Evolutionary conservation across 768 basidiomycete species (phyloP).

Genomic region (Cystofilobasidium ferigula): DNA sequence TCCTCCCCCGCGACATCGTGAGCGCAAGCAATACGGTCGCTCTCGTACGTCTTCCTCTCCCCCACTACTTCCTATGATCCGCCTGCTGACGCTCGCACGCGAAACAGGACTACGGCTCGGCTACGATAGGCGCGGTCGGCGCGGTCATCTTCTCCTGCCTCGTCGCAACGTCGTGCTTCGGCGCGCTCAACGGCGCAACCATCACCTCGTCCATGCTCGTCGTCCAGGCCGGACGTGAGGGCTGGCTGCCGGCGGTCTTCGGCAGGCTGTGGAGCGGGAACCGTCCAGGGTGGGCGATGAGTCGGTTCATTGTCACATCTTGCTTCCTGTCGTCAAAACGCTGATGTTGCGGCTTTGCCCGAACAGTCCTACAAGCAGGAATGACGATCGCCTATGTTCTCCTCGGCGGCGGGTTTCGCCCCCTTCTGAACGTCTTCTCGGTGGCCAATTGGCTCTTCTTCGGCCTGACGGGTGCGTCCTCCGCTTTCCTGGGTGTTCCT

Average conservation of each 20-base stretch:
- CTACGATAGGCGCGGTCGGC: conserved; percentile 74
- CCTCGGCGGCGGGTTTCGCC: conserved; percentile 57
- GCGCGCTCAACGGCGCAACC: conserved; percentile 69
- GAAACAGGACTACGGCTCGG: conserved; percentile 75
- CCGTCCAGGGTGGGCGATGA: conserved; percentile 79
- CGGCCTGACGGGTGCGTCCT: conserved; percentile 39
- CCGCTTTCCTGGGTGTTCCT: conserved; percentile 52
- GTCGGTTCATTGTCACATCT: not conserved
- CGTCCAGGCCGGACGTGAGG: conserved; percentile 76
- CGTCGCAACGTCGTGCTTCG: conserved; percentile 91
- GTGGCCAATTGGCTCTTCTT: conserved; percentile 39
- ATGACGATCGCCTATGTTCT: conserved; percentile 67
- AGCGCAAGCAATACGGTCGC: conserved; percentile 40
- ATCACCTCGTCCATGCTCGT: conserved; percentile 68
- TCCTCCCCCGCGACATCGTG: conserved; percentile 48
- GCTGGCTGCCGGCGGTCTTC: conserved; percentile 74
- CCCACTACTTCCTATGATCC: not conserved
- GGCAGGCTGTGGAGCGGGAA: conserved; percentile 63
- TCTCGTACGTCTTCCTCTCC: conserved; percentile 19
- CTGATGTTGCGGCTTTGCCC: not conserved
- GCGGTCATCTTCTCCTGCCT: conserved; percentile 75
- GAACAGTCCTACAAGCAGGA: conserved; percentile 52
- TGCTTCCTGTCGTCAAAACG: not conserved
- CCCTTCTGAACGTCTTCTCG: conserved; percentile 22
- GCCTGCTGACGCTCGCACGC: not conserved